Evolutionary conservation across 768 basidiomycete genomes (phyloP), one percentile per base, ranked within the genome.

Genomic region (Panaeolus cyanescens): DNA sequence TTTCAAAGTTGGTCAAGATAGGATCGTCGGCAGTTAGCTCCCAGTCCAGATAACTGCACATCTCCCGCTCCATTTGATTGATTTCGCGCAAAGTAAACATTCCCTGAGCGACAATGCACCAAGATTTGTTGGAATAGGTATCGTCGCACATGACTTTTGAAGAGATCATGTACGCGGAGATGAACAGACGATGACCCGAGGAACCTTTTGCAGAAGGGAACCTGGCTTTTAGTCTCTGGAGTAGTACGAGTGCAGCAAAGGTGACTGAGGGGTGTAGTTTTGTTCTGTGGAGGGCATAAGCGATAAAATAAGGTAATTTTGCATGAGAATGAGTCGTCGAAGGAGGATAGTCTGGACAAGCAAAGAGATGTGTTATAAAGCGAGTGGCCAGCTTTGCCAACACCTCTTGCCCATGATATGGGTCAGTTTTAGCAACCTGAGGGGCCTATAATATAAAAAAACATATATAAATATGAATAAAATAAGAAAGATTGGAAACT

Each of bases 11-110:
- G 3, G 68, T 64, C 0, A 93, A 75, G 0, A 86, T 86, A 0
- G 78, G 69, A 0, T 87, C 83, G 56, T 92, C 90, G 56, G 92
- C 88, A 40, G 87, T 91, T 6, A 93, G 79, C 69, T 92, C 90
- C 95, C 95, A 98, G 71, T 96, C 95, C 42, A 99, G 79, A 70
- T 98, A 99, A 15, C 85, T 80, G 68, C 83, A 94, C 89, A 97
- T 95, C 75, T 96, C 94, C 22, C 93, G 79, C 78, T 96, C 95
- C 94, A 96, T 95, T 80, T 96, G 94, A 74, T 97, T 97, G 70
- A 97, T 90, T 81, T 96, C 95, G 50, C 91, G 83, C 6, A 96
- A 77, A 3, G 80, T 82, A 68, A 95, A 96, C 85, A 94, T 89
- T 30, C 86, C 88, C 73, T 95, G 92, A 0, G 91, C 93, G 37